Conservation (phyloP, 2,329 filamentous ascomycete species). For the Graphilbum ipis-grandicollis region DNA sequence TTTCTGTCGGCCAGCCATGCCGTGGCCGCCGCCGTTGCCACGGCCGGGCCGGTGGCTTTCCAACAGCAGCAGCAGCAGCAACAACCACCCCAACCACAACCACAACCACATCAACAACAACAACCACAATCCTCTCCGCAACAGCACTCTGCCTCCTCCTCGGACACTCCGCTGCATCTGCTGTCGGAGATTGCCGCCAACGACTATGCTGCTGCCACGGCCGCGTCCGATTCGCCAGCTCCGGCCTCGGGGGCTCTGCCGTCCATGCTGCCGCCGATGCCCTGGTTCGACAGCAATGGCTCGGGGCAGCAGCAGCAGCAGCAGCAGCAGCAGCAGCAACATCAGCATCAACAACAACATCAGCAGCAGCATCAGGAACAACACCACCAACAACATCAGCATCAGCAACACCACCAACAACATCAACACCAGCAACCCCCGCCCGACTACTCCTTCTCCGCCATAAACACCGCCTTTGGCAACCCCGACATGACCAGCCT, state of each 20-base stretch:
- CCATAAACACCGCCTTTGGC: too few species aligned
- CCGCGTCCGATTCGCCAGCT: conserved; percentile 8
- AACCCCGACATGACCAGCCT: not conserved
- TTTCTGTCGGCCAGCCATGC: too few species aligned
- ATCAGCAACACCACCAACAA: too few species aligned
- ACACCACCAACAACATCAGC: too few species aligned
- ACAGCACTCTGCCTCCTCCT: conserved; percentile 11
- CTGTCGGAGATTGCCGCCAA: conserved; percentile 39
- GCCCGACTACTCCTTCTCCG: too few species aligned
- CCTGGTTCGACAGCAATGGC: conserved; percentile 1
- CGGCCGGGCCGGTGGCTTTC: too few species aligned
- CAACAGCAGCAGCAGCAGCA: not conserved
- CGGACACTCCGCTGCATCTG: conserved; percentile 36
- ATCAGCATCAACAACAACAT: too few species aligned
- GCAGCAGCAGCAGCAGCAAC: not conserved
- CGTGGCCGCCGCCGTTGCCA: not conserved
- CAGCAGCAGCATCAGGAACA: too few species aligned
- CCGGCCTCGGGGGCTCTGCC: not conserved
- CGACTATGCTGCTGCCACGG: conserved; percentile 12
- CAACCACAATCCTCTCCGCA: conserved; percentile 12
- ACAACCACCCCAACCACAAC: conserved; percentile 9
- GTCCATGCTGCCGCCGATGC: conserved; percentile 3
- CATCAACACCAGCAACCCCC: too few species aligned
- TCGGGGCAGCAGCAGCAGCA: conserved; percentile 10
- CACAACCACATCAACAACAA: conserved; percentile 10